Conservation (phyloP, 2,329 filamentous ascomycete species). For the Sporothrix dimorphospora region DNA sequence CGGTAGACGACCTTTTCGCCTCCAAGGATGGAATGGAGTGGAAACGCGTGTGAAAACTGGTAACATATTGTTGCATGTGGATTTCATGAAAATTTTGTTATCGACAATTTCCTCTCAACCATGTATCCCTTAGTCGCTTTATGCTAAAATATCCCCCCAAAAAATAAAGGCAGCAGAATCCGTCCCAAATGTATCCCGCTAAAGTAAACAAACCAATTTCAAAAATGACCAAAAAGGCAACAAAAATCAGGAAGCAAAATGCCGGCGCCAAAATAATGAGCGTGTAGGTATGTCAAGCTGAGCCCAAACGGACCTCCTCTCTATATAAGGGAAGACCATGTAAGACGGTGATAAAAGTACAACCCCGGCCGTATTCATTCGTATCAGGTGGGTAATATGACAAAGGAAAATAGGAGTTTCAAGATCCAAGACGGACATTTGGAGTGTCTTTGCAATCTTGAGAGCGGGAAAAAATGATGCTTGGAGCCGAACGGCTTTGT, state of each 20-base stretch:
- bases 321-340: neutral
- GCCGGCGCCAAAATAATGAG: neutral
- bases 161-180: neutral
- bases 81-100: neutral
- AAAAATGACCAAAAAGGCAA: neutral
- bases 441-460: neutral
- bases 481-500: neutral
- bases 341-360: neutral
- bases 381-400: neutral
- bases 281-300: neutral
- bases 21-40: neutral
- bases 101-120: neutral
- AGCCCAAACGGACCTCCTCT: neutral
- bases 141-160: slow-evolving; percentile 1
- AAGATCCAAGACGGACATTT: neutral
- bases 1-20: neutral
- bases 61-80: neutral
- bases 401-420: neutral
- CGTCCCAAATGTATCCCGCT: neutral
- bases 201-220: neutral
- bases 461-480: neutral
- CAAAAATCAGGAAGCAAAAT: neutral
- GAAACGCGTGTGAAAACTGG: neutral
- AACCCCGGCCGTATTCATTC: slow-evolving; percentile 11
- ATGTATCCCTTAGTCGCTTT: neutral